Percentiles rank a stretch among this genome's conserved stretches.
Evolutionary conservation across 2,329 filamentous ascomycete species (phyloP).

Genomic region (Penicillium frequentans): DNA sequence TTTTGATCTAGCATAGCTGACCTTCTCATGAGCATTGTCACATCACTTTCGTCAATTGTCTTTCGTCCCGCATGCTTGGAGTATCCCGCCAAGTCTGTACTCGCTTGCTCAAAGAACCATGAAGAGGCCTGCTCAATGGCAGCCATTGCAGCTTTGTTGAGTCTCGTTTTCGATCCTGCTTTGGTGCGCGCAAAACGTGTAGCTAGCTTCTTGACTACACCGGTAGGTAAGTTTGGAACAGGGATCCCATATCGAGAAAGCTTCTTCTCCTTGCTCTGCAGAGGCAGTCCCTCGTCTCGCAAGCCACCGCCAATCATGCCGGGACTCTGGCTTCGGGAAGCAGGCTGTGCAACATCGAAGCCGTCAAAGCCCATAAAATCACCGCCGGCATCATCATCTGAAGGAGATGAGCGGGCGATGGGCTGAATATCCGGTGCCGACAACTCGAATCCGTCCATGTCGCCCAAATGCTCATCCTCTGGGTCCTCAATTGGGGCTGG

Average conservation of each 20-base stretch:
- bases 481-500: constrained; percentile 29
- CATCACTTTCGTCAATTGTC: constrained; percentile 82
- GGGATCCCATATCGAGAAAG: constrained; percentile 71
- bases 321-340: constrained; percentile 32
- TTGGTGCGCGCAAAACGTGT: constrained; percentile 69
- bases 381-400: constrained; percentile 28
- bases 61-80: constrained; percentile 79
- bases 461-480: constrained; percentile 32
- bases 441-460: constrained; percentile 38
- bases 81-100: constrained; percentile 77
- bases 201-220: constrained; percentile 66
- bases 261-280: constrained; percentile 51
- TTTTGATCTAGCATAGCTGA: constrained; percentile 46
- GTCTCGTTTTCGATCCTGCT: constrained; percentile 64
- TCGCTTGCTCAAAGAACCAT: constrained; percentile 88
- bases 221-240: constrained; percentile 71
- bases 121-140: constrained; percentile 79
- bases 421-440: constrained; percentile 28
- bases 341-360: constrained; percentile 30
- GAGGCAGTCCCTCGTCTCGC: constrained; percentile 30
- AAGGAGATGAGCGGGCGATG: constrained; percentile 25
- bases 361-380: constrained; percentile 22
- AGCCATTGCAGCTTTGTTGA: constrained; percentile 71
- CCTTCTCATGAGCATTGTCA: constrained; percentile 80
- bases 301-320: constrained; percentile 37